Evolutionary conservation across 2,329 filamentous ascomycete genomes (phyloP).

Genomic region (Epicoccum sorghinum): DNA sequence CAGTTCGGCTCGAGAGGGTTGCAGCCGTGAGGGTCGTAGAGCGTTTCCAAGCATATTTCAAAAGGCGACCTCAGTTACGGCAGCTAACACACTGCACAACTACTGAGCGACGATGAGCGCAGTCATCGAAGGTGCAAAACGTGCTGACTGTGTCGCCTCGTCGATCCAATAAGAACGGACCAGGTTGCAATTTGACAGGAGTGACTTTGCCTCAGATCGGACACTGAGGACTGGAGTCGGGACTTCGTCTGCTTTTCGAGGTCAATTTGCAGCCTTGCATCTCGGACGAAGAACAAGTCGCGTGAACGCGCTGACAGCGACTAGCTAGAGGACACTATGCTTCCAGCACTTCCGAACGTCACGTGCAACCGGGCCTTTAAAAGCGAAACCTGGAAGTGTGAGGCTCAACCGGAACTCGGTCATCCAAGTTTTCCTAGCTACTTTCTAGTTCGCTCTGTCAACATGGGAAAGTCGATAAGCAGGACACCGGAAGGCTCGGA

Average conservation of each 20-base stretch:
- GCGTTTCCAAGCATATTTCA: background rate
- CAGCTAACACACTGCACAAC: too few species aligned
- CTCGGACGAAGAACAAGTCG: slow-evolving; percentile 1
- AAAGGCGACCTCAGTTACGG: too few species aligned
- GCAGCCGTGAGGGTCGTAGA: background rate
- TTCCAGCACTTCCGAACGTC: background rate
- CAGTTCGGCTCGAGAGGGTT: background rate
- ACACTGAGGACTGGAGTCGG: background rate
- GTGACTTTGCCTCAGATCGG: too few species aligned
- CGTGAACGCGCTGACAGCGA: background rate
- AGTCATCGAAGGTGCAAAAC: background rate
- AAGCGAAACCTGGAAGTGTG: background rate
- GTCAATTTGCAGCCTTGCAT: too few species aligned
- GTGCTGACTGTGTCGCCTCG: background rate
- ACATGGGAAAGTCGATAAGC: background rate
- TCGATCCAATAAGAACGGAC: too few species aligned
- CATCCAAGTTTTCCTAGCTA: background rate
- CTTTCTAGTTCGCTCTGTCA: background rate
- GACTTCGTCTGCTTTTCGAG: background rate
- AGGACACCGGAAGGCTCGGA: slow-evolving; percentile 9
- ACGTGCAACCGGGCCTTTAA: background rate
- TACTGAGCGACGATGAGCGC: too few species aligned
- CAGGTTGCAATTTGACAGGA: too few species aligned
- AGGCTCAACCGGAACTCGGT: slow-evolving; percentile 12
- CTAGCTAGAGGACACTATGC: background rate